Percentiles rank a stretch among this genome's conserved stretches.
Conservation (phyloP, 2,329 filamentous ascomycete species). For the Chaetomiaceae sp. region DNA sequence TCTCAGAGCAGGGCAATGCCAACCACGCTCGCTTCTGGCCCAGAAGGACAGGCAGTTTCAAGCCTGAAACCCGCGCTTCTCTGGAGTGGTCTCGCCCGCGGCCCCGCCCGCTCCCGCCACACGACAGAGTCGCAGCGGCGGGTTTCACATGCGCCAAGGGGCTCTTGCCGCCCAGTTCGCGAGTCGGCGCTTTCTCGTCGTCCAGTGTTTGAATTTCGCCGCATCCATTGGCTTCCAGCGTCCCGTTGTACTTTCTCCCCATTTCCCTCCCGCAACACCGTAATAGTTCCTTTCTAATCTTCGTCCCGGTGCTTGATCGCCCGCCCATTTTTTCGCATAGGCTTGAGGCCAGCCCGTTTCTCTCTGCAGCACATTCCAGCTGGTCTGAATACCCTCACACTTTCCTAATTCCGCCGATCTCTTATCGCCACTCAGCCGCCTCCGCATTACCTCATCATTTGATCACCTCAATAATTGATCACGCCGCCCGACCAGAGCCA, state of each 20-base stretch:
- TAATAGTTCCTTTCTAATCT: neutral
- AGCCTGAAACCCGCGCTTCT: conserved; percentile 1
- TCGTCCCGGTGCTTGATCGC: neutral
- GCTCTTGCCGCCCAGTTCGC: conserved; percentile 4
- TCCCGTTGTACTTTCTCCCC: conserved; percentile 2
- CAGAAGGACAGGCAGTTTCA: no score
- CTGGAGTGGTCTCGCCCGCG: neutral
- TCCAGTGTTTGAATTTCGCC: neutral
- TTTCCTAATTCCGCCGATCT: neutral
- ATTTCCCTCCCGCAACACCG: neutral
- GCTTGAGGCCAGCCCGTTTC: neutral
- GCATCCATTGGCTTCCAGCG: neutral
- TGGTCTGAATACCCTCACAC: conserved; percentile 15
- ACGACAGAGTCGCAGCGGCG: conserved; percentile 1
- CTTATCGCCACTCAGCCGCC: neutral
- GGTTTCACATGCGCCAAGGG: conserved; percentile 10
- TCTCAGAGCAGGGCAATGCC: no score
- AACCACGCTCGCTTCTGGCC: no score
- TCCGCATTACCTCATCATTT: neutral
- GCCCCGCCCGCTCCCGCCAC: conserved; percentile 2
- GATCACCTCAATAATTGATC: neutral
- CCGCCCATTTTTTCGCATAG: neutral
- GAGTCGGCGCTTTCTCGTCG: conserved; percentile 5
- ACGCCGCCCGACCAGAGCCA: conserved; percentile 11
- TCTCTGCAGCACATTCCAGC: conserved; percentile 3